phyloP scores from a whole-genome alignment of 495 filamentous ascomycete species.

The Tuber melanosporum region DNA sequence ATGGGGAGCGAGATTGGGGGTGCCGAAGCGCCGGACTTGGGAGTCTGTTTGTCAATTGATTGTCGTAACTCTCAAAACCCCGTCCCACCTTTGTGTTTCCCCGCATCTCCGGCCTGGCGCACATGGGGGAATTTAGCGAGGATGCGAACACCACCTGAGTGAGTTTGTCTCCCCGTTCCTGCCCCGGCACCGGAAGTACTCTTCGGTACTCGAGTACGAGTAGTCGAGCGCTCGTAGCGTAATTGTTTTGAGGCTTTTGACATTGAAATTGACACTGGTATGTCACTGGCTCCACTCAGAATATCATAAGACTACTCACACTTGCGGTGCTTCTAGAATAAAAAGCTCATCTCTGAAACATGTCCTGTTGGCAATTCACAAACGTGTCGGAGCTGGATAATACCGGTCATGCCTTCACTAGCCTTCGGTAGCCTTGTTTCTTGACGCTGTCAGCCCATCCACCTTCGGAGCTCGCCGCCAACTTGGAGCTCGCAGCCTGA shows the following conservation, averaged over 20 bases:
- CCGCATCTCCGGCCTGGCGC: neutral
- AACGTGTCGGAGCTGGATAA: neutral
- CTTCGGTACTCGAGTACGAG: neutral
- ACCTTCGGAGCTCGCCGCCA: neutral
- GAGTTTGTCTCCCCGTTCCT: neutral
- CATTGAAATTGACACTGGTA: neutral
- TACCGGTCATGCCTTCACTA: neutral
- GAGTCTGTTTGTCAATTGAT: conserved; percentile 1
- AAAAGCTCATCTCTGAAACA: conserved; percentile 1
- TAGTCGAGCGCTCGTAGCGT: neutral
- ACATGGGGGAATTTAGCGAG: neutral
- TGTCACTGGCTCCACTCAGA: neutral
- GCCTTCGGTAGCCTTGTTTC: neutral
- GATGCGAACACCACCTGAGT: neutral
- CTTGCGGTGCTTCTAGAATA: neutral
- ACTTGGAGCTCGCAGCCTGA: neutral
- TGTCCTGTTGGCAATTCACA: neutral
- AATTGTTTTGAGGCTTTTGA: conserved; percentile 1
- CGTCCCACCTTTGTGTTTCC: neutral
- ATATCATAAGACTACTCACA: neutral
- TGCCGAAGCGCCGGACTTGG: neutral
- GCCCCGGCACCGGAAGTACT: neutral
- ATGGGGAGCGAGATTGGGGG: neutral
- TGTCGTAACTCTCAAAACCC: neutral
- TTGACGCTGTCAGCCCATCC: neutral